Conservation (phyloP, 495 filamentous ascomycete species). For the Penicillium angulare region DNA sequence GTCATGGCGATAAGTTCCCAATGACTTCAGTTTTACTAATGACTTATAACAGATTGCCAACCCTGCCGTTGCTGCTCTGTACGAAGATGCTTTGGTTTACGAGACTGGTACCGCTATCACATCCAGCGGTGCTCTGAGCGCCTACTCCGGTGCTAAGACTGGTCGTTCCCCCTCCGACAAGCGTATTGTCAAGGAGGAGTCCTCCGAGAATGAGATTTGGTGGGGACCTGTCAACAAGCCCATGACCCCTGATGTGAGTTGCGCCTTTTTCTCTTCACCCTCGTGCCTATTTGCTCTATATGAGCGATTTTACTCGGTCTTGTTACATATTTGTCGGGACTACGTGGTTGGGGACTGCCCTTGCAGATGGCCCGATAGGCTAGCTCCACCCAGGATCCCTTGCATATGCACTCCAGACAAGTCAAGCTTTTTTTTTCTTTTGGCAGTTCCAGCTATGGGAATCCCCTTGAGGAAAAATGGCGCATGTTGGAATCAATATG, state of each 20-base stretch:
- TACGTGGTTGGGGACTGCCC: conserved; percentile 15
- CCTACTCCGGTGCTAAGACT: conserved; percentile 97
- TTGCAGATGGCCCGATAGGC: conserved; percentile 28
- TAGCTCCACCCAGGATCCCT: conserved; percentile 23
- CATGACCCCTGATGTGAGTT: conserved; percentile 94
- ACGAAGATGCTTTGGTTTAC: conserved; percentile 99
- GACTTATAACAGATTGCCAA: conserved; percentile 68
- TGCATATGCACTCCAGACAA: conserved; percentile 24
- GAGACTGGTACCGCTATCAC: conserved; percentile 97
- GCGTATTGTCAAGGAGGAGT: conserved; percentile 88
- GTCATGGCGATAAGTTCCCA: conserved; percentile 1
- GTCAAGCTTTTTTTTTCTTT: conserved; percentile 36
- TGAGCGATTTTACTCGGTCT: conserved; percentile 19
- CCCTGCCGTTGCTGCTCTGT: conserved; percentile 86
- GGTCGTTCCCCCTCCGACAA: conserved; percentile 96
- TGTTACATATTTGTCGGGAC: conserved; percentile 15
- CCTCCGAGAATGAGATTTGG: conserved; percentile 91
- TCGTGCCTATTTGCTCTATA: no score
- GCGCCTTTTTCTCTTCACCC: conserved; percentile 9
- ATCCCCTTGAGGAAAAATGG: not conserved
- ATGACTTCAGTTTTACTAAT: not conserved
- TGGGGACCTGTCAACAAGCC: conserved; percentile 99
- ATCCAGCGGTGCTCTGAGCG: conserved; percentile 88
- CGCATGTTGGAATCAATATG: not conserved
- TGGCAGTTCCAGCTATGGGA: not conserved